Base-by-base conservation (phyloP, 768 basidiomycete species). In the Pluteus cervinus region DNA sequence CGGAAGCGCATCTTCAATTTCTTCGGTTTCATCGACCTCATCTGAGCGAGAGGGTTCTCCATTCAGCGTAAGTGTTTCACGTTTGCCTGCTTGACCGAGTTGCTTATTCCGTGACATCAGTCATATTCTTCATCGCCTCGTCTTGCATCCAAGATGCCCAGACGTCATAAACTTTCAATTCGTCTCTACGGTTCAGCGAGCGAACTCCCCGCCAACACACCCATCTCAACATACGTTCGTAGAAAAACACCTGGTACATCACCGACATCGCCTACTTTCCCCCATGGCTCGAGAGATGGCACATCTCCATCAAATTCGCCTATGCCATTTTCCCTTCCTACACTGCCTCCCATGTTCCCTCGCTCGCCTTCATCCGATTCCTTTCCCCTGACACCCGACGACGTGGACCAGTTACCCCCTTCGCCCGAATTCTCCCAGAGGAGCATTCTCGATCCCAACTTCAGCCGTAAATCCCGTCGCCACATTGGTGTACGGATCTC, bases 161-260 rank as follows among this genome's bases (percentile, higher is more conserved):
- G 36, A 36, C 57, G 66, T 42, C 63, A 72, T 42, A 69, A 67
- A 43, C 60, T 75, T 9, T 56, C 65, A 15, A 64, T 69, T 36
- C 71, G 68, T 47, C 58, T 69, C 14, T 73, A 73, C 46, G 71
- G 63, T 26, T 71, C 71, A 9, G 61, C 57, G 17, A 60, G 62
- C 42, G 77, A 81, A 53, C 59, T 77, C 14, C 60, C 73, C 21
- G 79, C 75, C 25, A 74, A 75, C 50, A 85, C 80, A 10, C 86
- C 86, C 37, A 88, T 89, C 38, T 89, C 86, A 18, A 71, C 75
- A 25, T 88, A 82, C 42, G 79, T 84, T 29, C 83, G 86, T 45
- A 78, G 86, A 44, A 84, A 79, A 60, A 85, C 84, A 1, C 85
- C 86, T 20, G 76, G 78, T 41, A 69, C 74, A 25, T 85, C 86